Conservation (phyloP, 2,329 filamentous ascomycete genomes). For the Exophiala viscosa region DNA sequence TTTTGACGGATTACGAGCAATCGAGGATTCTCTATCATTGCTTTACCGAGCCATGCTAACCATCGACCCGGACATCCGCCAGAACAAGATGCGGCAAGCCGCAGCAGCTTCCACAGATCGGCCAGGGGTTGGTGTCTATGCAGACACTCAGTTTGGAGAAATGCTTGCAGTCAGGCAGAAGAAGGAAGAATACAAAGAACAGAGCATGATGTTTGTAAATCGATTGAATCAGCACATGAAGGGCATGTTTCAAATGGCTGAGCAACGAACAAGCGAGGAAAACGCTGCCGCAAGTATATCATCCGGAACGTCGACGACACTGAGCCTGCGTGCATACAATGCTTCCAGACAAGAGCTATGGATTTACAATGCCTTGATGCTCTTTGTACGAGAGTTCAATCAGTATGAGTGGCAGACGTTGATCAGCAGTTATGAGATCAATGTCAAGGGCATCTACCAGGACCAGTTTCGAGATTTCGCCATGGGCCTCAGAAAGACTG, state of each 20-base stretch:
- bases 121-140: conserved; percentile 54
- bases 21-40: conserved; percentile 72
- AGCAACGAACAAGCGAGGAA: conserved; percentile 64
- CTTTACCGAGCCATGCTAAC: conserved; percentile 91
- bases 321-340: conserved; percentile 68
- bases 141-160: conserved; percentile 69
- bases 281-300: conserved; percentile 45
- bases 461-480: conserved; percentile 76
- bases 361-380: conserved; percentile 80
- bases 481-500: conserved; percentile 73
- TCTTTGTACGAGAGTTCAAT: conserved; percentile 85
- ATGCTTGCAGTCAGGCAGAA: conserved; percentile 96
- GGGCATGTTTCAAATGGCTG: conserved; percentile 71
- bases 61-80: conserved; percentile 77
- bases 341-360: conserved; percentile 70
- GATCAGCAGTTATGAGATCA: conserved; percentile 75
- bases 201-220: conserved; percentile 72
- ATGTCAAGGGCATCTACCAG: conserved; percentile 72
- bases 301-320: conserved; percentile 52
- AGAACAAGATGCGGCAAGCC: conserved; percentile 48
- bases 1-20: conserved; percentile 65
- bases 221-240: conserved; percentile 79
- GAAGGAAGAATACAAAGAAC: conserved; percentile 78
- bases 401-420: conserved; percentile 74
- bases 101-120: conserved; percentile 39